Evolutionary conservation across 2,329 filamentous ascomycete genomes (phyloP).

Genomic region (Shiraia bambusicola): DNA sequence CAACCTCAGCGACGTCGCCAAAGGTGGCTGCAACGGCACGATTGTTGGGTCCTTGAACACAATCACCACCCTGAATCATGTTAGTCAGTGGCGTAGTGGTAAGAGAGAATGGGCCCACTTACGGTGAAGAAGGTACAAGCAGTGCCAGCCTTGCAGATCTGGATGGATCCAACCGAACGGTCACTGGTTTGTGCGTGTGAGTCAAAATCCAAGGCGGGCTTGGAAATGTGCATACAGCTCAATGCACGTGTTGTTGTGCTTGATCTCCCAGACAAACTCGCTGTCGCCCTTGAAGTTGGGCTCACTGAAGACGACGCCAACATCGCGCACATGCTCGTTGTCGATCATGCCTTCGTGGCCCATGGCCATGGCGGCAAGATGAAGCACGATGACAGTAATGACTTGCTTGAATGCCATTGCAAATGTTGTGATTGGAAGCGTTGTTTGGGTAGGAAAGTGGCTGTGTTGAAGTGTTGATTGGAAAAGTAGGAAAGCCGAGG

Average conservation of each 20-base stretch:
- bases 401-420: neutral
- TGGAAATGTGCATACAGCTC: conserved; percentile 4
- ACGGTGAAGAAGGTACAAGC: conserved; percentile 15
- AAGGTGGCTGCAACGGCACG: conserved; percentile 1
- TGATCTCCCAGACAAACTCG: conserved; percentile 14
- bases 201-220: neutral
- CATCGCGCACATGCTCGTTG: conserved; percentile 15
- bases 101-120: neutral
- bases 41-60: neutral
- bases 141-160: conserved; percentile 11
- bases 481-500: no score
- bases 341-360: conserved; percentile 24
- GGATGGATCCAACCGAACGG: conserved; percentile 6
- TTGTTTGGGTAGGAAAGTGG: no score
- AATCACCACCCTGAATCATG: neutral
- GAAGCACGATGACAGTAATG: neutral
- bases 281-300: conserved; percentile 11
- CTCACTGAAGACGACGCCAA: conserved; percentile 16
- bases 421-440: no score
- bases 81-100: no score
- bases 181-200: conserved; percentile 1
- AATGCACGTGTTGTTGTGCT: conserved; percentile 10
- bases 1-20: conserved; percentile 1
- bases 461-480: no score
- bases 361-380: neutral